Base-by-base conservation (phyloP, 2,329 filamentous ascomycete genomes). In the Paecilomyces sp. region DNA sequence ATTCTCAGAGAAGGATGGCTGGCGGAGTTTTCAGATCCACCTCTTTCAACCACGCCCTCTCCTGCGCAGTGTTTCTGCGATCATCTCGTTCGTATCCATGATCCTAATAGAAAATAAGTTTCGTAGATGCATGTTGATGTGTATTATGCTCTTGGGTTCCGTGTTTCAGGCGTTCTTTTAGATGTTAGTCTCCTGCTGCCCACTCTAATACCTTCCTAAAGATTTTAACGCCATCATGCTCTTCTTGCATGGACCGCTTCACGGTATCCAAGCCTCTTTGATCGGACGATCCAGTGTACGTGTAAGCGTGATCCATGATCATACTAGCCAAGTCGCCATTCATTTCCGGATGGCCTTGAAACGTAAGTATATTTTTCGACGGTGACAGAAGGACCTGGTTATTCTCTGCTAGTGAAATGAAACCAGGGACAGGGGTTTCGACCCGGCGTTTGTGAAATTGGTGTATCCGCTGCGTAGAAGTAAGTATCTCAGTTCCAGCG, bases 271-370 rank as follows among this genome's bases (percentile, higher is more conserved):
- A n/a, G n/a, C n/a, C n/a, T 47, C 18, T 9, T 4, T 47, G 41
- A 22, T 47, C 41, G 41, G 18, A 22, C 18, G 41, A 47, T 9
- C n/a, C 41, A 6, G 15, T 47, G 41, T 47, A 47, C 7, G 41
- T 47, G 41, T 8, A 47, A 47, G 41, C 41, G 9, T 47, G 41
- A 47, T 47, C 41, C 54, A 80, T 64, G 60, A 77, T 64, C 55
- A 73, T 67, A 58, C 71, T 74, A 3, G 77, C 77, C 18, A 77
- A 72, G 36, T 68, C 68, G 34, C 24, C 47, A n/a, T 54, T 74
- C 64, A 80, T 75, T 63, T 80, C 77, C 0, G 77, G 79, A 59
- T 80, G 79, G 0, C 76, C 77, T 61, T 81, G 79, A 52, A 80
- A 77, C 0, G 77, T 77, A 47, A 79, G 65, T 54, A 80, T 72